Evolutionary conservation across 2,329 filamentous ascomycete species (phyloP), one percentile per base, ranked within the genome.

Genomic region (Lithohypha guttulata): DNA sequence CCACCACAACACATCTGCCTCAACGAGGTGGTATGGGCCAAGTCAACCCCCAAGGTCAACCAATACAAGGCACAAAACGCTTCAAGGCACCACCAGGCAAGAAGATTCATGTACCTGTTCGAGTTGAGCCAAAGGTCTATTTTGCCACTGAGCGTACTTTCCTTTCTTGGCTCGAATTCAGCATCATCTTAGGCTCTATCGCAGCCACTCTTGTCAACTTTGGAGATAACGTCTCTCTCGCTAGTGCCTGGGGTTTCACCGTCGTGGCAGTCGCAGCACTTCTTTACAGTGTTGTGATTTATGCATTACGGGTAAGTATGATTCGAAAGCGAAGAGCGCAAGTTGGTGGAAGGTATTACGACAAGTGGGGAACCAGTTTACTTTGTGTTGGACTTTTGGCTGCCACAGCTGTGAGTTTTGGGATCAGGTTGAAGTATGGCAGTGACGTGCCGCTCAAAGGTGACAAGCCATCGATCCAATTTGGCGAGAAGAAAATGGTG

Each of bases 91-190:
- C 61, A 59, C 75, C 60, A 61, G 70, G 53, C 52, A 77, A 62
- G 69, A 63, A 66, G 59, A 96, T 98, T 43, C 89, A 96, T 54
- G 91, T 98, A 17, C 89, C 89, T 10, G 81, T 96, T 40, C 79
- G 91, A 34, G 87, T 98, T 22, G 91, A 98, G 61, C 91, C 91
- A 22, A 98, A 98, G 64, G 91, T 98, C 35, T 94, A 86, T 61
- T 94, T 98, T 57, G 91, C 91, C 15, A 87, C 86, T 1, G 91
- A 98, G 62, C 77, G 91, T 48, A 98, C 91, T 1, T 98, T 95
- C 64, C 72, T 98, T 42, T 84, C 85, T 47, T 98, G 91, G 86
- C 81, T 98, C 53, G 89, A 98, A 61, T 96, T 93, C 63, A 89
- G 83, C 34, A 93, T 96, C 55, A 87, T 95, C 56, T 79, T 98